These are phyloP conservation scores for Blastocystis sp. DNA, from an alignment of 352 stramenopile genomes.

Conservation along the genomic window DNA sequence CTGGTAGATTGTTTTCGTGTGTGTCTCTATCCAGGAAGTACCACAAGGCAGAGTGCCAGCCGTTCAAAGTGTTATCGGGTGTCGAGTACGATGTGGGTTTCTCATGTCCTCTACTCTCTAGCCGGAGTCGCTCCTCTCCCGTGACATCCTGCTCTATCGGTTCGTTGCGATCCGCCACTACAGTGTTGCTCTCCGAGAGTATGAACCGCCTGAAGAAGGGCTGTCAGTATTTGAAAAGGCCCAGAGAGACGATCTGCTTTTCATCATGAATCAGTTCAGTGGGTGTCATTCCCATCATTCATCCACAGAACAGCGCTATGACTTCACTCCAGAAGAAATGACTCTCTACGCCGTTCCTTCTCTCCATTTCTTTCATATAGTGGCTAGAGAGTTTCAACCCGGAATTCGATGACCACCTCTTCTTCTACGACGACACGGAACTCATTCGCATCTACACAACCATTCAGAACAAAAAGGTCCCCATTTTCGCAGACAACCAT, in stretches of 20 bases:
- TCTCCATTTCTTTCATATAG: too few relatives aligned
- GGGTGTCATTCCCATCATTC: too few relatives aligned
- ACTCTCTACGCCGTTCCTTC: too few relatives aligned
- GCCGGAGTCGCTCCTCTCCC: neutral
- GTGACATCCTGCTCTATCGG: neutral
- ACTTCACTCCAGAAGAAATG: too few relatives aligned
- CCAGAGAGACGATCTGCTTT: too few relatives aligned
- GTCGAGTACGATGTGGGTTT: neutral
- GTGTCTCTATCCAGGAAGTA: neutral
- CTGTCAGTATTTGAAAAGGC: too few relatives aligned
- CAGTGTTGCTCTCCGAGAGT: neutral
- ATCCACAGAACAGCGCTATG: too few relatives aligned
- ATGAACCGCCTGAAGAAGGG: neutral
- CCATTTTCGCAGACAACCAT: neutral
- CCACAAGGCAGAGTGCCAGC: constrained; percentile 21
- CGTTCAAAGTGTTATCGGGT: neutral
- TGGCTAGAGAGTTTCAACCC: neutral
- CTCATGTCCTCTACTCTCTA: neutral
- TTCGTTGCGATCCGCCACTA: neutral
- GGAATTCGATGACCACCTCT: neutral
- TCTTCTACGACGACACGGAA: neutral
- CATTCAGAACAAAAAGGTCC: neutral
- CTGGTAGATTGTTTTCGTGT: neutral
- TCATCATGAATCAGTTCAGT: too few relatives aligned
- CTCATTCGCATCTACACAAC: neutral